Base-by-base conservation (phyloP, 75 land plant species). In the Pinus taeda region DNA sequence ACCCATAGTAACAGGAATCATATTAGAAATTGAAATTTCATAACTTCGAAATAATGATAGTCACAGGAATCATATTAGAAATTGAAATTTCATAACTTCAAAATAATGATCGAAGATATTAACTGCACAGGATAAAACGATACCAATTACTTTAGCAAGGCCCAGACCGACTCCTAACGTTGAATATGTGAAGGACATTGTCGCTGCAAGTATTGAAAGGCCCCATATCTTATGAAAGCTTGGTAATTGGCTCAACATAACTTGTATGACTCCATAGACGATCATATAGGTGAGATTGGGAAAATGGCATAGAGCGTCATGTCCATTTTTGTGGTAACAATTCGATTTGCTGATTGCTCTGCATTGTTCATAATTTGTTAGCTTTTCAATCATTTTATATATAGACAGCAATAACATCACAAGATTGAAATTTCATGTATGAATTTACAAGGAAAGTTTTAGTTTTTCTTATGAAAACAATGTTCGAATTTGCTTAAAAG, bases 151-250 rank as follows among this genome's bases (percentile, higher is more conserved):
- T 78, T 57, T 78, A 1, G 83, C 76, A 3, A 82, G 45, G 22
- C 69, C 83, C 17, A 82, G 84, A 39, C 82, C 71, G 18, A 79
- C 15, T 15, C 84, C 84, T 80, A 79, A 74, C 18, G 62, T 67
- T 42, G 84, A 37, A 18, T 82, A 82, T 18, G 76, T 59, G 55
- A 79, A 49, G 15, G 84, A 79, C 84, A 79, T 79, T 33, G 74
- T 33, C 1, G 82, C 71, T 60, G 84, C 84, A 20, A 79, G 30
- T 59, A 79, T 73, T 17, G 84, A 82, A 15, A 82, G 76, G 24
- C 60, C 74, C 75, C 82, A 79, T 24, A 82, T 36, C 15, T 78
- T 69, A 57, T 70, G 36, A 56, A 82, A 82, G 36, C 56, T 60
- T 59, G 82, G 67, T 29, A 82, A 79, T 61, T 79, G 84, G 30